phyloP scores from a whole-genome alignment of 441 rosid genomes.

The Hypseocharis bilobata region DNA sequence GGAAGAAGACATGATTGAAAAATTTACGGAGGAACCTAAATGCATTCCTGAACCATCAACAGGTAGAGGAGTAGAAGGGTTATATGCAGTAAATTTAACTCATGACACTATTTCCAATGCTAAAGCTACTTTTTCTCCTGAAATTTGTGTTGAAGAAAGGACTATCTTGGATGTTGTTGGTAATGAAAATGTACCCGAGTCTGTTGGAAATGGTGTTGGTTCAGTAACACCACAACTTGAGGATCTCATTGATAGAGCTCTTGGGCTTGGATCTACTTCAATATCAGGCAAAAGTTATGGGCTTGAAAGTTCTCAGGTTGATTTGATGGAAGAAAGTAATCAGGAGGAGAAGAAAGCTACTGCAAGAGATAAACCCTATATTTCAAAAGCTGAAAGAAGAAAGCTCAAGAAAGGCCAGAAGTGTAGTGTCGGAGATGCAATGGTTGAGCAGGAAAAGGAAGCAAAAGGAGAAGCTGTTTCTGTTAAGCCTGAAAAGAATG shows the following conservation, averaged over 20 bases:
- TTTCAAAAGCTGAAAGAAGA: constrained; percentile 86
- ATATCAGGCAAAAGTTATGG: constrained; percentile 35
- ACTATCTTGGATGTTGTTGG: constrained; percentile 24
- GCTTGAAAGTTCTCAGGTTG: constrained; percentile 36
- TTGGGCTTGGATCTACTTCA: constrained; percentile 65
- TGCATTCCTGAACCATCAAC: constrained; percentile 8
- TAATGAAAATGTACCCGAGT: constrained; percentile 25
- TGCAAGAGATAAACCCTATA: constrained; percentile 51
- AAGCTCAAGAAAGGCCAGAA: constrained; percentile 72
- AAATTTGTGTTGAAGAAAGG: constrained; percentile 24
- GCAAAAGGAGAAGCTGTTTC: constrained; percentile 27
- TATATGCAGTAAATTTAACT: constrained; percentile 10
- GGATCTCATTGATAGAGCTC: constrained; percentile 90
- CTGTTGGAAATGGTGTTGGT: constrained; percentile 31
- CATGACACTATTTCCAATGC: constrained; percentile 13
- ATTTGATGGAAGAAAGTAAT: constrained; percentile 32
- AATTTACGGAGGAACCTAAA: constrained; percentile 7
- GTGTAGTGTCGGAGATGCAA: constrained; percentile 31
- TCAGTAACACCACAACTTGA: constrained; percentile 60
- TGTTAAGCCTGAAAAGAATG: constrained; percentile 31
- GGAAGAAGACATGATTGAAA: constrained; percentile 32
- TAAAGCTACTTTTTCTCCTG: constrained; percentile 25
- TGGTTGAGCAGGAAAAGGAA: constrained; percentile 34
- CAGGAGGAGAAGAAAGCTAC: constrained; percentile 40
- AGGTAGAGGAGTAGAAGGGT: constrained; percentile 14